These are phyloP conservation scores for Aspergillus flavus DNA, from an alignment of 2,329 filamentous ascomycete species.

Conservation along the genomic window DNA sequence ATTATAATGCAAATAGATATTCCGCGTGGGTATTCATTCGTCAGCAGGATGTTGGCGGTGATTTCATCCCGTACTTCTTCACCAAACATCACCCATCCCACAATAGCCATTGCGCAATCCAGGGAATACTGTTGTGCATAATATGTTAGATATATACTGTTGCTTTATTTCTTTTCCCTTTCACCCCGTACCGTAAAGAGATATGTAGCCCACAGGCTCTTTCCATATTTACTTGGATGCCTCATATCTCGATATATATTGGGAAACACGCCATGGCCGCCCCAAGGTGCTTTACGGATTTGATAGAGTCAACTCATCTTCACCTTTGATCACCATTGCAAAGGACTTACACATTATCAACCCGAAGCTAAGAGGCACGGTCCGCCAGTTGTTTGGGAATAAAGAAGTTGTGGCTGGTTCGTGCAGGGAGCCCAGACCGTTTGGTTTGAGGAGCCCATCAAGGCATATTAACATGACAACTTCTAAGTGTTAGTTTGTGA, in stretches of 20 bases:
- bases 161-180: not conserved
- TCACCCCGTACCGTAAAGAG: conserved; percentile 69
- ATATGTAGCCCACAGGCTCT: conserved; percentile 78
- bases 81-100: conserved; percentile 93
- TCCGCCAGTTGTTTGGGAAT: conserved; percentile 83
- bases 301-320: conserved; percentile 6
- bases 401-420: conserved; percentile 79
- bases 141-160: conserved; percentile 13
- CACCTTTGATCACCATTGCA: not conserved
- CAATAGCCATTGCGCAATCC: conserved; percentile 78
- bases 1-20: conserved; percentile 79
- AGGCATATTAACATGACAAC: conserved; percentile 82
- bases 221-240: conserved; percentile 78
- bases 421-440: conserved; percentile 78
- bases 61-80: conserved; percentile 85
- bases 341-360: conserved; percentile 71
- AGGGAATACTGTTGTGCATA: conserved; percentile 64
- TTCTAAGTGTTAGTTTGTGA: conserved; percentile 44
- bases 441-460: conserved; percentile 82
- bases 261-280: conserved; percentile 75
- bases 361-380: conserved; percentile 84
- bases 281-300: conserved; percentile 60
- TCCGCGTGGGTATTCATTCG: conserved; percentile 70
- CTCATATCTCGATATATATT: conserved; percentile 80
- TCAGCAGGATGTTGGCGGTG: conserved; percentile 83